Evolutionary conservation across 148 eudicot genomes (phyloP).

Genomic region (Beta vulgaris): DNA sequence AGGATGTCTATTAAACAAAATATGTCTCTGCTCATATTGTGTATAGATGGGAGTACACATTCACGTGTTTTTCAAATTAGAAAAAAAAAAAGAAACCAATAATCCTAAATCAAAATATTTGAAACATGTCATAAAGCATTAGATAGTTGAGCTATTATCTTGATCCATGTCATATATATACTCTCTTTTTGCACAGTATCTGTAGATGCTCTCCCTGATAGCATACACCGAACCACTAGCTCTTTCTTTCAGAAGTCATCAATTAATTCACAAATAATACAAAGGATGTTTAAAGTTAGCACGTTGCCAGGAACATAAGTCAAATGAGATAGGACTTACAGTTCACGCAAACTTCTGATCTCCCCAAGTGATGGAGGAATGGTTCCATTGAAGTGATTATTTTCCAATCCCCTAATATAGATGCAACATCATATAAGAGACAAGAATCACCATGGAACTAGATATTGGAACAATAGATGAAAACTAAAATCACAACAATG

Average conservation of each 20-base stretch:
- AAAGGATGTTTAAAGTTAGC: neutral
- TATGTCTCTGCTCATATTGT: neutral
- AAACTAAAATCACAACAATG: neutral
- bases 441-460: neutral
- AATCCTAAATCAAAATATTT: neutral
- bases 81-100: neutral
- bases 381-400: constrained; percentile 60
- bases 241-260: neutral
- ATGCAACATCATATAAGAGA: constrained; percentile 13
- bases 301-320: neutral
- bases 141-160: neutral
- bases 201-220: neutral
- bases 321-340: constrained; percentile 57
- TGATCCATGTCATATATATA: neutral
- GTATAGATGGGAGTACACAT: neutral
- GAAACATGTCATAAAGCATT: neutral
- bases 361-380: constrained; percentile 81
- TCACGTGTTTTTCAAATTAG: neutral
- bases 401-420: constrained; percentile 60
- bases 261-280: neutral
- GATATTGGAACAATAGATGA: neutral
- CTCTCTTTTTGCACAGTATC: neutral
- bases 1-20: neutral
- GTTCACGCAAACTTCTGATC: constrained; percentile 55
- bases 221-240: neutral